phyloP scores from a whole-genome alignment of 495 filamentous ascomycete species.

The Friedmanniomyces simplex region DNA sequence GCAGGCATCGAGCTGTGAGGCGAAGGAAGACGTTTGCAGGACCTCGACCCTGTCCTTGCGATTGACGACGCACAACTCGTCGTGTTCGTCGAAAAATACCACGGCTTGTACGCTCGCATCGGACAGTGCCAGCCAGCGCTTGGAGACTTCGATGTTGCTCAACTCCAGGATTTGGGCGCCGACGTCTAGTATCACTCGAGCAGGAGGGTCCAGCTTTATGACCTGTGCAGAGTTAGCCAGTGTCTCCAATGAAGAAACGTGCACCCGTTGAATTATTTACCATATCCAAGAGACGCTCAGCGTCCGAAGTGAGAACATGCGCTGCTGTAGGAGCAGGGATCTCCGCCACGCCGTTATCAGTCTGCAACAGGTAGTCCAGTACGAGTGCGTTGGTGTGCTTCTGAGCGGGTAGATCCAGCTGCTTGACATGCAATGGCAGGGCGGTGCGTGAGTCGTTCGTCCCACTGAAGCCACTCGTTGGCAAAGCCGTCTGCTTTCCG shows the following conservation, averaged over 20 bases:
- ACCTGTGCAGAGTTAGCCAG: too few relatives aligned
- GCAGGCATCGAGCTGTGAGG: constrained; percentile 48
- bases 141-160: constrained; percentile 45
- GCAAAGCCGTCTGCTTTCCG: constrained; percentile 36
- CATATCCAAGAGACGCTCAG: constrained; percentile 38
- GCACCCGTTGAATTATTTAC: too few relatives aligned
- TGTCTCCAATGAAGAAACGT: too few relatives aligned
- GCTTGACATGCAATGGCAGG: constrained; percentile 45
- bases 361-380: constrained; percentile 43
- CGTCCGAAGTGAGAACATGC: constrained; percentile 15
- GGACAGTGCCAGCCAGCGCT: constrained; percentile 38
- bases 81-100: constrained; percentile 40
- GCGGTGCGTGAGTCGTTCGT: constrained; percentile 55
- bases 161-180: constrained; percentile 63
- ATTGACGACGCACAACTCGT: constrained; percentile 39
- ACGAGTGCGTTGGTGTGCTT: constrained; percentile 57
- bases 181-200: constrained; percentile 59
- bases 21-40: constrained; percentile 51
- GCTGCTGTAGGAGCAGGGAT: neutral
- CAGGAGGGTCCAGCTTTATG: constrained; percentile 29
- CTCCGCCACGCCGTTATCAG: constrained; percentile 42
- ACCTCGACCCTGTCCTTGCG: constrained; percentile 37
- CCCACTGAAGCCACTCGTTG: constrained; percentile 59
- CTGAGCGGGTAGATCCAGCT: constrained; percentile 47
- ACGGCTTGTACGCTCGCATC: constrained; percentile 30